These are phyloP conservation scores for Saitozyma sp. DNA, from an alignment of 768 basidiomycete species.

Conservation along the genomic window DNA sequence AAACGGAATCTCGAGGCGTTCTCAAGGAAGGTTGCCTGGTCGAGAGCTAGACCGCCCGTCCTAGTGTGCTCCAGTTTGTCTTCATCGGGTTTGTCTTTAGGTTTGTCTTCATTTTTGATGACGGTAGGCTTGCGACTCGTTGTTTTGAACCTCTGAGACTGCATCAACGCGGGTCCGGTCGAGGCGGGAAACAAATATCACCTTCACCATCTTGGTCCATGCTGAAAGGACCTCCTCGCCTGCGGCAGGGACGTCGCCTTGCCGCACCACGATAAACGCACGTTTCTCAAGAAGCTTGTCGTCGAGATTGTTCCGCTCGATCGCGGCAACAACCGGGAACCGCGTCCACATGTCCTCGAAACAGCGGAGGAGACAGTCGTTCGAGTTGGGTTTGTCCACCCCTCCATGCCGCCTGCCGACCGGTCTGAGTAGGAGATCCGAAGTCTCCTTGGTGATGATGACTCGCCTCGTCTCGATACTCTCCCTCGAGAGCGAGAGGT, in stretches of 20 bases:
- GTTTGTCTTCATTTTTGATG: no score
- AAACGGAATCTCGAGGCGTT: background rate
- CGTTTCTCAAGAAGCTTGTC: background rate
- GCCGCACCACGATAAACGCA: background rate
- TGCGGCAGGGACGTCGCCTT: no score
- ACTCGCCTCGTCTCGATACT: background rate
- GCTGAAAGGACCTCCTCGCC: no score
- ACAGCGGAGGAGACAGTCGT: background rate
- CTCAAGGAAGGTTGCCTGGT: background rate
- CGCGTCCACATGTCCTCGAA: slow-evolving; percentile 6
- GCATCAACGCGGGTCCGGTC: no score
- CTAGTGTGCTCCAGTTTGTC: no score
- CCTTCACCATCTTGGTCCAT: no score
- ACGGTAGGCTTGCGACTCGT: no score
- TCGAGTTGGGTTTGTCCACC: background rate
- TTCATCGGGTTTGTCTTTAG: no score
- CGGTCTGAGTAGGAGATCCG: background rate
- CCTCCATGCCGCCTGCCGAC: no score
- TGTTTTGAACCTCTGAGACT: no score
- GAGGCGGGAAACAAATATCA: no score
- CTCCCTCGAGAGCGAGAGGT: background rate
- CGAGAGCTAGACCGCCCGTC: no score
- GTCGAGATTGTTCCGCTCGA: slow-evolving; percentile 3
- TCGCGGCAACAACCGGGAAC: slow-evolving; percentile 1
- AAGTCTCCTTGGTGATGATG: background rate